phyloP scores from a whole-genome alignment of 2,329 filamentous ascomycete genomes.

The Ceratocystis harringtonii region DNA sequence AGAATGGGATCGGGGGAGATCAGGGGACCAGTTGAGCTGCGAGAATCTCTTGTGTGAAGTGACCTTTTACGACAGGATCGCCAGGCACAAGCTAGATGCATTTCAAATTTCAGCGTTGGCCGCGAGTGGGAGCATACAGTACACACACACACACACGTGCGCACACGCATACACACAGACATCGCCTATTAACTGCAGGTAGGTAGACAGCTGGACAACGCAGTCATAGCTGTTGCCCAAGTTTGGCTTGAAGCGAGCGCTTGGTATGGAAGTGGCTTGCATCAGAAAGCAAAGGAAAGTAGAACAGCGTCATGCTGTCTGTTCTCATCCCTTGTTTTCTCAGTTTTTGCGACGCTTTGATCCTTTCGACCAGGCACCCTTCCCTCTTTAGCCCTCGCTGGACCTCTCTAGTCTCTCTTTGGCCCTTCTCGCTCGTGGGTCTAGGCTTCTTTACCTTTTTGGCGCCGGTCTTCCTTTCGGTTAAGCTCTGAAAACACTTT shows the following conservation, averaged over 20 bases:
- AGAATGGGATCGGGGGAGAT: not conserved
- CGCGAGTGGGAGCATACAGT: not conserved
- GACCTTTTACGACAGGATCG: not conserved
- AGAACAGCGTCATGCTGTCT: not conserved
- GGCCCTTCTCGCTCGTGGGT: not conserved
- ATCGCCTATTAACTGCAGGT: not conserved
- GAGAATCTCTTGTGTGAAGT: not conserved
- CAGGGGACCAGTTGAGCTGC: not conserved
- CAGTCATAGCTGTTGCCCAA: not conserved
- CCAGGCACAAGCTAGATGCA: not conserved
- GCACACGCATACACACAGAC: not conserved
- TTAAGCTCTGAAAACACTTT: slow-evolving; percentile 6
- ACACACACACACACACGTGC: not conserved
- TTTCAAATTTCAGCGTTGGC: not conserved
- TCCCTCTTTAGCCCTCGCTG: not conserved
- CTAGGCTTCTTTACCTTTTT: not conserved
- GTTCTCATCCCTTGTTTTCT: not conserved
- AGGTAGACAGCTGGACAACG: not conserved
- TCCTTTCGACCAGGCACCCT: not conserved
- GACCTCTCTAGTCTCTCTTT: too few relatives aligned
- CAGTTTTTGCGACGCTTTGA: not conserved
- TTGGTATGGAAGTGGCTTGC: not conserved
- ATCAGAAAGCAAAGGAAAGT: not conserved
- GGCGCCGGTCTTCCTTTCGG: not conserved
- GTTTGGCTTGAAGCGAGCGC: not conserved